Evolutionary conservation across 768 basidiomycete genomes (phyloP).

Genomic region (Xanthoconium stramineum): DNA sequence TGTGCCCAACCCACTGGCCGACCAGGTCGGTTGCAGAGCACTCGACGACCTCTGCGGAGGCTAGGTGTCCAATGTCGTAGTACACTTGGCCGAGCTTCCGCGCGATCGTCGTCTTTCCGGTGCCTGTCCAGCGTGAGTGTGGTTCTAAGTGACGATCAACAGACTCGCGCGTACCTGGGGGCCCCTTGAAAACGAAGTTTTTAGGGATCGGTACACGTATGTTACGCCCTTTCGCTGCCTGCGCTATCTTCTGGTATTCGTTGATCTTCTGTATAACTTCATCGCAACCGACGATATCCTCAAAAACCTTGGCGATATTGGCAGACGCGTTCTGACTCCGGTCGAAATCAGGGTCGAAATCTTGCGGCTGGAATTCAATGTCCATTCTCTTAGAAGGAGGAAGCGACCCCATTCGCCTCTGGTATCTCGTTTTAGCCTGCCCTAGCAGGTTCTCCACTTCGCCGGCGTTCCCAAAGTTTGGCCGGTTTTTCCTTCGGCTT

Average conservation of each 20-base stretch:
- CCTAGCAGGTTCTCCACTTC: constrained; percentile 61
- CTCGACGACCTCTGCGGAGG: constrained; percentile 53
- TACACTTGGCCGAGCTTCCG: constrained; percentile 62
- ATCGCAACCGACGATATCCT: constrained; percentile 61
- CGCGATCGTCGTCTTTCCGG: constrained; percentile 62
- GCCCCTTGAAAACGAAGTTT: constrained; percentile 70
- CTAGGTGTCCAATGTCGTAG: constrained; percentile 59
- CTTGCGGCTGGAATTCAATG: constrained; percentile 39
- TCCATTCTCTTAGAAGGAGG: constrained; percentile 20
- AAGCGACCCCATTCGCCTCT: constrained; percentile 35
- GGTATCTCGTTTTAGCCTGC: constrained; percentile 46
- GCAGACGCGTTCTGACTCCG: constrained; percentile 44
- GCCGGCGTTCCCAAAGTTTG: constrained; percentile 66
- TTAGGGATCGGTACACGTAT: constrained; percentile 53
- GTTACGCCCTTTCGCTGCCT: constrained; percentile 43
- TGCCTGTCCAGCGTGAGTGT: constrained; percentile 36
- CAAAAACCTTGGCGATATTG: constrained; percentile 56
- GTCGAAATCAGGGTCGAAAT: constrained; percentile 64
- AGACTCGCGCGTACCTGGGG: constrained; percentile 47
- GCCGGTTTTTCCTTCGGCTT: constrained; percentile 35
- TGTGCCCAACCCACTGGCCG: constrained; percentile 68
- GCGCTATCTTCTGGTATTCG: constrained; percentile 52
- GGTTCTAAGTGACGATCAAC: no score
- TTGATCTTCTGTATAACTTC: constrained; percentile 47
- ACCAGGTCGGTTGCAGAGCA: constrained; percentile 70